phyloP scores from a whole-genome alignment of 305 asterid species.

The Solanum hybrid region DNA sequence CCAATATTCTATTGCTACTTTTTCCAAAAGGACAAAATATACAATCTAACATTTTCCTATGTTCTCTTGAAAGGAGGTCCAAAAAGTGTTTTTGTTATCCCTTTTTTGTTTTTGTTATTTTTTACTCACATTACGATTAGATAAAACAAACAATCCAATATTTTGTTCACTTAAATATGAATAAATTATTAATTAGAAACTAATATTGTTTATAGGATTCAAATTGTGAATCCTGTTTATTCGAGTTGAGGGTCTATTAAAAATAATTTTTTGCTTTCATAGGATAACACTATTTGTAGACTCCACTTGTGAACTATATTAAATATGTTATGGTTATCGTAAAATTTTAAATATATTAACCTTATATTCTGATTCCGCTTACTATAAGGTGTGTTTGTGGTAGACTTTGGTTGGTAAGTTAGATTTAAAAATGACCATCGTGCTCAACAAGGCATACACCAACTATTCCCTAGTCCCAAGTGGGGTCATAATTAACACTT shows the following conservation, averaged over 20 bases:
- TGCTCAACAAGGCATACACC: background rate
- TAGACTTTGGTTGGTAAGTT: background rate
- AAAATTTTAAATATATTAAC: background rate
- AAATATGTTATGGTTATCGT: too few species aligned
- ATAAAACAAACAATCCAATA: too few species aligned
- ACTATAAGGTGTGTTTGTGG: background rate
- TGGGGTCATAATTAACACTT: background rate
- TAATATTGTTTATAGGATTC: too few species aligned
- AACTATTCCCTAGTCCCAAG: background rate
- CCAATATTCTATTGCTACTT: background rate
- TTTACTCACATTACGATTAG: too few species aligned
- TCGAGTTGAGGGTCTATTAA: too few species aligned
- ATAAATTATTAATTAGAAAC: too few species aligned
- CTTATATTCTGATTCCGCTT: background rate
- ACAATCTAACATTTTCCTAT: background rate
- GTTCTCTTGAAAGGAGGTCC: background rate
- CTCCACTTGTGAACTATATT: too few species aligned
- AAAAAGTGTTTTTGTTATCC: background rate
- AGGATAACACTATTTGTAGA: too few species aligned
- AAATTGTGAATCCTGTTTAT: too few species aligned
- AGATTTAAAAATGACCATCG: background rate
- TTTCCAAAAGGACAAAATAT: background rate
- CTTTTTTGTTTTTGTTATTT: too few species aligned
- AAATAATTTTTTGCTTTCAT: too few species aligned
- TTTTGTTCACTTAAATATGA: too few species aligned